Evolutionary conservation across 805 yeast species (phyloP).

Genomic region (Peterozyma toletana): DNA sequence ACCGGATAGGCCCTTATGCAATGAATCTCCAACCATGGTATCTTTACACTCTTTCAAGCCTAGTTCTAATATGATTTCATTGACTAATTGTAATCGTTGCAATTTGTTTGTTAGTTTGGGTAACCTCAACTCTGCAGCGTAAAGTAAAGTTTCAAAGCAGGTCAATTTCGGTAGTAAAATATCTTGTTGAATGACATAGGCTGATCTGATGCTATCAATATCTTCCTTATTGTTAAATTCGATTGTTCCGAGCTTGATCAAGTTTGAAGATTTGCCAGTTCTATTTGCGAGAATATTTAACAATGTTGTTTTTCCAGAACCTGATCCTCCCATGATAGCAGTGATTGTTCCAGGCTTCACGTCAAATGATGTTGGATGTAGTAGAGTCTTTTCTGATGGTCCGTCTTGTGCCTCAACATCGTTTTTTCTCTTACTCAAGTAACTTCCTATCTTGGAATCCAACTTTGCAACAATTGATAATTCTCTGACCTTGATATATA

Average conservation of each 20-base stretch:
- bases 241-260: conserved; percentile 30
- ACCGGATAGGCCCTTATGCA: conserved; percentile 64
- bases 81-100: conserved; percentile 44
- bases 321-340: conserved; percentile 85
- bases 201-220: conserved; percentile 27
- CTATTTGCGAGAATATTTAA: conserved; percentile 59
- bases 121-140: conserved; percentile 66
- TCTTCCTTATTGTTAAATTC: conserved; percentile 28
- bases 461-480: conserved; percentile 15
- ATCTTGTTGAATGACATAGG: conserved; percentile 76
- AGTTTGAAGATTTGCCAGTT: conserved; percentile 22
- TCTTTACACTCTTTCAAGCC: conserved; percentile 60
- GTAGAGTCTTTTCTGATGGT: conserved; percentile 25
- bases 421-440: conserved; percentile 8
- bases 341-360: conserved; percentile 55
- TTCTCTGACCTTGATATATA: conserved; percentile 17
- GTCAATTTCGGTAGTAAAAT: conserved; percentile 64
- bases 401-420: conserved; percentile 12
- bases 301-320: conserved; percentile 80
- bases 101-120: conserved; percentile 34
- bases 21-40: conserved; percentile 47
- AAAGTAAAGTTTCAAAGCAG: conserved; percentile 60
- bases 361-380: conserved; percentile 49
- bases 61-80: conserved; percentile 53
- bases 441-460: background rate